These are phyloP conservation scores for Naganishia antarctica DNA, from an alignment of 768 basidiomycete genomes.

Conservation along the genomic window DNA sequence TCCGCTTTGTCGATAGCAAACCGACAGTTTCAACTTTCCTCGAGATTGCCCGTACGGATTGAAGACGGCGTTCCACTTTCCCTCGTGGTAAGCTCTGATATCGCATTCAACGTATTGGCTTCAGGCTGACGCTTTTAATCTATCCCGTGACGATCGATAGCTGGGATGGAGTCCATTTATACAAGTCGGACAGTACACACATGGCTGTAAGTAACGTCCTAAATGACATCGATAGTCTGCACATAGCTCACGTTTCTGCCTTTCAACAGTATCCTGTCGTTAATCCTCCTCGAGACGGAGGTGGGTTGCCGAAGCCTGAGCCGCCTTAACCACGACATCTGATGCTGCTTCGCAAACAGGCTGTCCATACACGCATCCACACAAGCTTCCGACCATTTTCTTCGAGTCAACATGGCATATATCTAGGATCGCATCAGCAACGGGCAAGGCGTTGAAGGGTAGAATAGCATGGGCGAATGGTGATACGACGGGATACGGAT, in stretches of 20 bases:
- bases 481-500: constrained; percentile 63
- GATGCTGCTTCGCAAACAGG: constrained; percentile 11
- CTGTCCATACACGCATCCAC: constrained; percentile 40
- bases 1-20: background rate
- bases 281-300: constrained; percentile 13
- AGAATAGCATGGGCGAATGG: constrained; percentile 54
- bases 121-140: constrained; percentile 12
- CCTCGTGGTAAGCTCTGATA: constrained; percentile 1
- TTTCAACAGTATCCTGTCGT: constrained; percentile 14
- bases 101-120: background rate
- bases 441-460: constrained; percentile 31
- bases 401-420: constrained; percentile 40
- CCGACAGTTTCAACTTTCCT: constrained; percentile 20
- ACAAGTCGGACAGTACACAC: constrained; percentile 36
- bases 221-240: too few relatives aligned
- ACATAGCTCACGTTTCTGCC: too few relatives aligned
- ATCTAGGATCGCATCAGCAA: constrained; percentile 26
- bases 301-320: background rate
- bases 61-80: constrained; percentile 20
- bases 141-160: too few relatives aligned
- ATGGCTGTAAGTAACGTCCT: constrained; percentile 30
- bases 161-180: constrained; percentile 46
- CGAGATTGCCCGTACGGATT: constrained; percentile 12
- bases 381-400: constrained; percentile 42
- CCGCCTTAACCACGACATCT: background rate